Base-by-base conservation (phyloP, 2,329 filamentous ascomycete species). In the Pseudopithomyces chartarum region DNA sequence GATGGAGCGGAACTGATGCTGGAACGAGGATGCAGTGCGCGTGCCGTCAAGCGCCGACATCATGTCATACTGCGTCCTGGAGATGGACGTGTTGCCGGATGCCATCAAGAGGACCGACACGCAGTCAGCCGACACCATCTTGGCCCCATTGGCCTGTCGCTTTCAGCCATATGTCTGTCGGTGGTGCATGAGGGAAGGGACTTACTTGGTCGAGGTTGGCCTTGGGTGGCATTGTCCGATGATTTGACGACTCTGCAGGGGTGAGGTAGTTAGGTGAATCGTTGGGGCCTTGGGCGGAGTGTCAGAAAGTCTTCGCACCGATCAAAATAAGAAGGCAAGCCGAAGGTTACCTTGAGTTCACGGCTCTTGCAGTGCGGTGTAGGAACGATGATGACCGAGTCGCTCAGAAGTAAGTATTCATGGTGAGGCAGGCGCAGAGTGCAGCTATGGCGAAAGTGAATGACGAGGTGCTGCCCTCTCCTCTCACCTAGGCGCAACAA, bases 21-120 rank as follows among this genome's bases (percentile, higher is more conserved):
- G 43, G 36, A 71, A 72, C 23, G 54, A 58, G 15, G 34, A 58
- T 1, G 66, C 61, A 0, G 71, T 71, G 3, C 58, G 59, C 1
- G 36, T 61, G 33, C 68, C 66, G 50, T 73, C 68, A 4, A 74
- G 49, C 0, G 70, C 60, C 6, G 47, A 57, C 70, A 74, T 72
- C 55, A 71, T 63, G 6, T 71, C 61, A 17, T 66, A 69, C n/a
- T 67, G 62, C 6, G 53, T 36, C 10, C 20, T 64, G 19, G 55
- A 54, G 40, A 73, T 60, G 13, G 56, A 57, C 6, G 58, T 62
- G 3, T 15, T 62, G 38, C 64, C 70, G 6, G 61, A 50, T 12
- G 66, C 62, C 55, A 63, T 64, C 17, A 73, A 61, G n/a, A 71
- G 45, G 6, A 62, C 63, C 0, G 69, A 49, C 19, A 74, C 67